A percentile compares a stretch with the other conserved stretches of the same genome.
These are phyloP conservation scores for Penicillium sp. DNA, from an alignment of 2,329 filamentous ascomycete species.

Conservation along the genomic window DNA sequence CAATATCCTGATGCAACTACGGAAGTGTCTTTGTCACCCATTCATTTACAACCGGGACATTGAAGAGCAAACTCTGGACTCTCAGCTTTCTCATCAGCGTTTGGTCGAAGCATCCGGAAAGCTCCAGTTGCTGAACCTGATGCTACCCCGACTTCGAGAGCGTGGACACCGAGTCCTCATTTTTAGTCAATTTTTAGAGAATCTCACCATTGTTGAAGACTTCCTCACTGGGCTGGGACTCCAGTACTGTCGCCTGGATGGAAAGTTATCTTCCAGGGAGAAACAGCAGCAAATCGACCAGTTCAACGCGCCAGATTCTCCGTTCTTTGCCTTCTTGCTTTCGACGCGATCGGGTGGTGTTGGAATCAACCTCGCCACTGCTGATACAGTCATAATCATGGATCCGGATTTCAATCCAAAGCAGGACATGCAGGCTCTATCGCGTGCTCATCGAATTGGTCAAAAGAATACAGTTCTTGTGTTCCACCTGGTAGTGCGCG, in stretches of 20 bases:
- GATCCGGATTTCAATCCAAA: conserved; percentile 98
- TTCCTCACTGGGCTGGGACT: conserved; percentile 76
- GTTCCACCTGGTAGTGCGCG: conserved; percentile 88
- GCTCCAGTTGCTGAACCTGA: conserved; percentile 74
- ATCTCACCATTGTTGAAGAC: conserved; percentile 88
- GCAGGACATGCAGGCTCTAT: conserved; percentile 93
- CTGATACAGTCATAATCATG: conserved; percentile 96
- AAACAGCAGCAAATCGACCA: conserved; percentile 94
- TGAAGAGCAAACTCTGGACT: conserved; percentile 71
- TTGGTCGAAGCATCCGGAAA: conserved; percentile 90
- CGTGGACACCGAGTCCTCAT: conserved; percentile 87
- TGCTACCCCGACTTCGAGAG: conserved; percentile 82
- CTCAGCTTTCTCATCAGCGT: conserved; percentile 67
- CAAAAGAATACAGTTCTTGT: conserved; percentile 95
- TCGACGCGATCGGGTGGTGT: conserved; percentile 95
- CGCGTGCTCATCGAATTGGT: conserved; percentile 90
- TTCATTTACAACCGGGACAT: conserved; percentile 91
- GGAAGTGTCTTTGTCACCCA: conserved; percentile 92
- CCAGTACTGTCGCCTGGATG: conserved; percentile 77
- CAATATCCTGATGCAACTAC: conserved; percentile 93
- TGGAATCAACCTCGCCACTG: conserved; percentile 94
- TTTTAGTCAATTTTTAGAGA: conserved; percentile 89
- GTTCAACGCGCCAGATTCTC: conserved; percentile 81
- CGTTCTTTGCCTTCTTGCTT: conserved; percentile 83
- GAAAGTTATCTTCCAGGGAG: conserved; percentile 73